Conservation (phyloP, 305 asterid genomes). For the Plantago coronopus region DNA sequence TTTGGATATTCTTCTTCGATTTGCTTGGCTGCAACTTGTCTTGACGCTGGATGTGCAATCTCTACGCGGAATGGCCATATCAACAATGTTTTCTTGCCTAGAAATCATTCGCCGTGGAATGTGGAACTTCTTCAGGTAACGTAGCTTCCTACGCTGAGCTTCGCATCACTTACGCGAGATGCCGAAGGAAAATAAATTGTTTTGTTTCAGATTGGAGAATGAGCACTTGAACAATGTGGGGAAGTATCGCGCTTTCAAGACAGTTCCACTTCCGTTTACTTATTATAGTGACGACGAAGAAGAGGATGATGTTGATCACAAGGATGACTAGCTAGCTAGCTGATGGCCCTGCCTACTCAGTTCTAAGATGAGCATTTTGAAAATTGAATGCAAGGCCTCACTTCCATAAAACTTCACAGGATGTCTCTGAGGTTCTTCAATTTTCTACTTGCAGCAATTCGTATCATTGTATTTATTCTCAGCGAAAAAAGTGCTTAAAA, state of each 20-base stretch:
- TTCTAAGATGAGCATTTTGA: slow-evolving; percentile 1
- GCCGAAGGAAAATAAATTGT: no score
- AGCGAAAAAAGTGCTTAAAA: no score
- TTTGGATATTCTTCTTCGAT: slow-evolving; percentile 62
- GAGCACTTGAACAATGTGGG: slow-evolving; percentile 82
- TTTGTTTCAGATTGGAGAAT: slow-evolving; percentile 66
- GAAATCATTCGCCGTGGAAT: slow-evolving; percentile 83
- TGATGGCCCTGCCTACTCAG: not conserved
- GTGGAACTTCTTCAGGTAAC: slow-evolving; percentile 91
- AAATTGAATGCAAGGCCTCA: not conserved
- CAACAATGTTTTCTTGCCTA: slow-evolving; percentile 52
- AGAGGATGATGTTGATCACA: slow-evolving; percentile 30
- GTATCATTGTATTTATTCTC: no score
- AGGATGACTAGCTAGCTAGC: slow-evolving; percentile 34
- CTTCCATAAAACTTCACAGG: not conserved
- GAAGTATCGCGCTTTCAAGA: slow-evolving; percentile 71
- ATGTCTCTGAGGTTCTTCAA: not conserved
- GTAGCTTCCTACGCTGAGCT: not conserved
- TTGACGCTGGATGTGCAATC: slow-evolving; percentile 49
- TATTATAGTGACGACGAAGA: slow-evolving; percentile 39
- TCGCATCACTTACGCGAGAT: no score
- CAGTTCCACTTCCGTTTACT: slow-evolving; percentile 74
- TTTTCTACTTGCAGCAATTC: not conserved
- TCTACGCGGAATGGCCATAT: slow-evolving; percentile 46
- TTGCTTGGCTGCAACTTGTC: slow-evolving; percentile 79